Base-by-base conservation (phyloP, 371 early-diverging fungal genomes). In the Chytridium lagenaria region DNA sequence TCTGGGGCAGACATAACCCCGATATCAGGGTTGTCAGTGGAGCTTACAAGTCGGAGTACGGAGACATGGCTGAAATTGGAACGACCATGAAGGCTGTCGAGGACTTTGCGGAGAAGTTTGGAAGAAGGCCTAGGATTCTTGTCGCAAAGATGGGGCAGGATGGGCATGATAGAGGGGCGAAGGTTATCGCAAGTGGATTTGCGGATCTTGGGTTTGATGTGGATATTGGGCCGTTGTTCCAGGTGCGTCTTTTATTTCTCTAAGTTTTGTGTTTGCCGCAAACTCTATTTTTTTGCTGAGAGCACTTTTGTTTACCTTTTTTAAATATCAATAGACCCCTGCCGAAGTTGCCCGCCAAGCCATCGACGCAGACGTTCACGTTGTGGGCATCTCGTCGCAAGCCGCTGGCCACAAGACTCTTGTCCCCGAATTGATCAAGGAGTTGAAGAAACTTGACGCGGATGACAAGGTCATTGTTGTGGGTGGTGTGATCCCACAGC, bases 61-160 rank as follows among this genome's bases (percentile, higher is more conserved):
- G 89, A 28, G 84, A 87, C 68, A 81, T 81, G 50, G 84, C 75
- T 28, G 92, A 92, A 38, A 89, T 93, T 61, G 73, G 79, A 28
- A 78, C 83, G 1, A 91, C 92, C 1, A 74, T 92, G n/a, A 73
- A 81, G 50, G 69, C 85, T 74, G 86, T 90, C 12, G 87, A 90
- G 59, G 77, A 79, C 26, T 86, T 86, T 68, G 74, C 84, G 31
- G 82, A 85, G 67, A 85, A 80, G 34, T 86, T 91, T 51, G 94
- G 94, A 75, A 87, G 94, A 44, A 87, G 93, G 12, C 94, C 94
- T 23, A 90, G 94, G 81, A 80, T 93, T 70, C 83, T 93, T 22
- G 92, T 94, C 3, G 94, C 92, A 65, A 93, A 93, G 84, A 92
- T 93, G 93, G 94, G 94, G 52, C 94, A 93, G 82, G 94, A 93